Conservation (phyloP, 129 eudicot species). For the Erigeron canadensis region DNA sequence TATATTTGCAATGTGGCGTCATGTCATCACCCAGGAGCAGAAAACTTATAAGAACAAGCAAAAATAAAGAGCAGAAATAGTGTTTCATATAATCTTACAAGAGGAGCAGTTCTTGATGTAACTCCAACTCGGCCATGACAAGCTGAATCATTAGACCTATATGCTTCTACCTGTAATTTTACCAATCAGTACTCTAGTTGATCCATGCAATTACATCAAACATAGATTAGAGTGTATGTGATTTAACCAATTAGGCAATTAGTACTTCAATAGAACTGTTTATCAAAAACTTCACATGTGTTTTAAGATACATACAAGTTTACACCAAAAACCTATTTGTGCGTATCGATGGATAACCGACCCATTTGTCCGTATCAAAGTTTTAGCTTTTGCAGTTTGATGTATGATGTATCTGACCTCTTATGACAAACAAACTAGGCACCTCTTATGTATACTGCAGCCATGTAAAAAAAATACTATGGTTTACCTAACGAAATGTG, state of each 20-base stretch:
- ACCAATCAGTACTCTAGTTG: neutral
- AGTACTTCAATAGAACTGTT: neutral
- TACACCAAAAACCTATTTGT: too few relatives aligned
- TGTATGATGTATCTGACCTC: too few relatives aligned
- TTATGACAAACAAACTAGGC: too few relatives aligned
- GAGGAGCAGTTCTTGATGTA: conserved; percentile 94
- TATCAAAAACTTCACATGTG: too few relatives aligned
- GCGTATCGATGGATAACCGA: too few relatives aligned
- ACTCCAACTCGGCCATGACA: conserved; percentile 96
- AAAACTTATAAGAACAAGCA: neutral
- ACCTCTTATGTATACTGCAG: too few relatives aligned
- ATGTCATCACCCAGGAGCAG: conserved; percentile 1
- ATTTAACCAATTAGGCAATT: neutral
- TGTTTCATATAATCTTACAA: conserved; percentile 47
- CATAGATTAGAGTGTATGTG: neutral
- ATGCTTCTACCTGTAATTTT: conserved; percentile 85
- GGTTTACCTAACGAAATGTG: too few relatives aligned
- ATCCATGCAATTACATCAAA: neutral
- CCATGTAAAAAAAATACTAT: too few relatives aligned
- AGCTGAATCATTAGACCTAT: conserved; percentile 93
- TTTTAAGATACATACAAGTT: too few relatives aligned
- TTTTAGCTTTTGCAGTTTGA: too few relatives aligned
- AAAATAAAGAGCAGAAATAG: neutral
- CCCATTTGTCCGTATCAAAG: too few relatives aligned
- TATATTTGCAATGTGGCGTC: neutral